A percentile compares a stretch with the other conserved stretches of the same genome.
Evolutionary conservation across 345 rosid species (phyloP).

Genomic region (Bruguiera gymnorhiza): DNA sequence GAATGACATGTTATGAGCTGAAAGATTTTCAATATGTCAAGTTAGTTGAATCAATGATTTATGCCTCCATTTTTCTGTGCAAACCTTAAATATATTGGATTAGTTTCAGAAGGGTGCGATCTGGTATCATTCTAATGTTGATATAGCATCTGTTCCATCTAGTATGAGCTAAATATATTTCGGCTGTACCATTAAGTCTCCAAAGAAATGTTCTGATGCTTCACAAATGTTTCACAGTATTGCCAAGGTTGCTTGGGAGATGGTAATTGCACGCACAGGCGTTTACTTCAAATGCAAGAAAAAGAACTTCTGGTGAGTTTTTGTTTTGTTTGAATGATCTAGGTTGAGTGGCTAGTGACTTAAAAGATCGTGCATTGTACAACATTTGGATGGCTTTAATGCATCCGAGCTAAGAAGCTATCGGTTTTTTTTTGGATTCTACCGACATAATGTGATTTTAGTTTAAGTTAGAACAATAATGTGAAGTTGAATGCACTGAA

Average conservation of each 20-base stretch:
- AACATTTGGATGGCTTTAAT: too few relatives aligned
- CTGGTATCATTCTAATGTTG: neutral
- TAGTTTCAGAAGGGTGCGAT: too few relatives aligned
- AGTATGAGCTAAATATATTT: neutral
- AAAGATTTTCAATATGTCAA: neutral
- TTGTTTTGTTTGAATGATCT: neutral
- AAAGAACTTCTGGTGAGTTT: slow-evolving; percentile 66
- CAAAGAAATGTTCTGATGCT: neutral
- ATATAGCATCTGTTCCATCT: neutral
- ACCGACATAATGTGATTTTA: neutral
- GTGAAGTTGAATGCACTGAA: neutral
- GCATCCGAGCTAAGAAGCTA: too few relatives aligned
- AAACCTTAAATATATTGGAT: too few relatives aligned
- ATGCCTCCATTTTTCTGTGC: neutral
- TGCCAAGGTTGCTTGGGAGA: slow-evolving; percentile 40
- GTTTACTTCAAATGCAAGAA: slow-evolving; percentile 59
- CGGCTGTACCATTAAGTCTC: neutral
- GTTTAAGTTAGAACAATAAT: neutral
- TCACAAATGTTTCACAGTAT: slow-evolving; percentile 39
- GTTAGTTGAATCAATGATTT: neutral
- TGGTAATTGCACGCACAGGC: slow-evolving; percentile 42
- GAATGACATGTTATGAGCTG: neutral
- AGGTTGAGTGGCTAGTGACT: too few relatives aligned
- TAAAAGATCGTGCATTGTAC: too few relatives aligned
- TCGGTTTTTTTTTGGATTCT: too few relatives aligned